Evolutionary conservation across 2,329 filamentous ascomycete genomes (phyloP), one percentile per base, ranked within the genome.

Genomic region (Fusarium sp.): DNA sequence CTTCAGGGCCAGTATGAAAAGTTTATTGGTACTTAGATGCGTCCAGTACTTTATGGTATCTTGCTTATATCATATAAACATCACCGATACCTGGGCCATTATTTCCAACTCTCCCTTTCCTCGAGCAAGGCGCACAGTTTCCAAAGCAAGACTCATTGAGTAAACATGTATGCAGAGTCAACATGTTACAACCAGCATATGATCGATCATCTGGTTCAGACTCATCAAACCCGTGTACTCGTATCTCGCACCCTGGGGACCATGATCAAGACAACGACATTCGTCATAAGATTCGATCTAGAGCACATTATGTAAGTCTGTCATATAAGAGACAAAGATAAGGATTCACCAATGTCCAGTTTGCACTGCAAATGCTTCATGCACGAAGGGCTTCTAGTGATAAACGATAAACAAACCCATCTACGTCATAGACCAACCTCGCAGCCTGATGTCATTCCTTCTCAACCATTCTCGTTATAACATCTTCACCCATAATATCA

Each of bases 371-470:
- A 30, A 59, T 40, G 32, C 43, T 45, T 63, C 25, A 64, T 59
- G 45, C 59, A 42, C 27, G 21, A 50, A 50, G 40, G 46, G 42
- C 61, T 14, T 50, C 25, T 55, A 20, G 12, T n/a, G 12, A 18
- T 59, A 43, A 10, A 23, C 30, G 46, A 59, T 58, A 21, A 59
- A 42, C 42, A 55, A 32, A 20, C 41, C 40, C 25, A 50, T 62
- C n/a, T 66, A 67, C 63, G 62, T 66, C 63, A 66, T 66, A 66
- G 63, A 66, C 45, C 48, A 49, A 41, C 43, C n/a, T 49, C 55
- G 11, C 30, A 58, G 21, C 42, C 63, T 66, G 63, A 66, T 66
- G 63, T 66, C 63, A 66, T 66, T 54, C 16, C 18, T 21, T 46
- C n/a, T n/a, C 23, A 37, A 49, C 25, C 18, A 30, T 28, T 53